Evolutionary conservation across 768 basidiomycete species (phyloP).

Genomic region (Leucocoprinus sp.): DNA sequence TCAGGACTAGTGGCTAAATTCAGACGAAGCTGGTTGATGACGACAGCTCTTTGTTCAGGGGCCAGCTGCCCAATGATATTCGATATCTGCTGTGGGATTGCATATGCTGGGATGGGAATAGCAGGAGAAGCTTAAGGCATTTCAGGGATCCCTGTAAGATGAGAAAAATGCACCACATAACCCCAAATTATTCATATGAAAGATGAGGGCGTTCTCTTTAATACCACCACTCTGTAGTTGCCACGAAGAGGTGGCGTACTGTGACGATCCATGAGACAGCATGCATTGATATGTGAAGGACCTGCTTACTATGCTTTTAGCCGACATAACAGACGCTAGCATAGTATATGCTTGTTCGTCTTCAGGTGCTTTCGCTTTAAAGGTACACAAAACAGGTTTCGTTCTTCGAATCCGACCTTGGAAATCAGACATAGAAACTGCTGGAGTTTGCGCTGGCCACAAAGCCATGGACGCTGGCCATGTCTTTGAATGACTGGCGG

Average conservation of each 20-base stretch:
- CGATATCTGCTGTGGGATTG: conserved; percentile 11
- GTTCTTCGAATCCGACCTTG: conserved; percentile 39
- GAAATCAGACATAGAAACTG: conserved; percentile 32
- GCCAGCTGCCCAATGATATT: conserved; percentile 19
- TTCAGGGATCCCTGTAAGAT: conserved; percentile 42
- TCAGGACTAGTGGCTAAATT: conserved; percentile 10
- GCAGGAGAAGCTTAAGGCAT: conserved; percentile 25
- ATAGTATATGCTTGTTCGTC: conserved; percentile 30
- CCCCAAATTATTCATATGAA: conserved; percentile 23
- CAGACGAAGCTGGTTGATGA: conserved; percentile 16
- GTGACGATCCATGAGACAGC: background rate
- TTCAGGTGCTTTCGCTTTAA: conserved; percentile 21
- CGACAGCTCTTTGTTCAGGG: conserved; percentile 18
- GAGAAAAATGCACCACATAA: conserved; percentile 47
- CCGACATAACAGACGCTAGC: conserved; percentile 33
- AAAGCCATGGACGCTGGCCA: conserved; percentile 46
- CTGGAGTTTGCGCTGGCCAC: conserved; percentile 30
- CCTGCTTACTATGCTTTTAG: conserved; percentile 37
- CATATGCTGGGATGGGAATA: no score
- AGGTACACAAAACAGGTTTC: conserved; percentile 32
- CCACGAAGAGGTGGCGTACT: conserved; percentile 52
- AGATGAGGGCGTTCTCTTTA: conserved; percentile 41
- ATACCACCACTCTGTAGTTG: conserved; percentile 30
- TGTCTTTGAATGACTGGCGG: conserved; percentile 37
- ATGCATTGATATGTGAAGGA: background rate